These are phyloP conservation scores for Barnettozyma wickerhamii DNA, from an alignment of 805 yeast species.

Conservation along the genomic window DNA sequence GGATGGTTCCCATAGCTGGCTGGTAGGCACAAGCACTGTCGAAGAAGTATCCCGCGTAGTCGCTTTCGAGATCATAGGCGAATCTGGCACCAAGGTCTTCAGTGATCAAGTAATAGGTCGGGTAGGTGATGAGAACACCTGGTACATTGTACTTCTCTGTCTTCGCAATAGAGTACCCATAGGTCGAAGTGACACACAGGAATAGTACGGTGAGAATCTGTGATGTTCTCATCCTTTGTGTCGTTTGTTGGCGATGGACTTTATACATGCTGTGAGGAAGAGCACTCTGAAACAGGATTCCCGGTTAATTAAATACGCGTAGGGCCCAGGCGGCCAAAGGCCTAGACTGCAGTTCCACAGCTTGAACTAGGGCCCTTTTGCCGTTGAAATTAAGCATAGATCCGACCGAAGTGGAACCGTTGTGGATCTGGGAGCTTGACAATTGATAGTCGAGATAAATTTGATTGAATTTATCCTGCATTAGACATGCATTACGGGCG, in stretches of 20 bases:
- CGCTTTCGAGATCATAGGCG: not conserved
- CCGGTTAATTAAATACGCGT: not conserved
- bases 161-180: not conserved
- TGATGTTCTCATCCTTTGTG: too few species aligned
- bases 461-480: not conserved
- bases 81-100: not conserved
- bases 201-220: too few species aligned
- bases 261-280: not conserved
- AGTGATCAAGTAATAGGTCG: not conserved
- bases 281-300: not conserved
- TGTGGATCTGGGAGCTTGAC: not conserved
- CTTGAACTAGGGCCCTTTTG: too few species aligned
- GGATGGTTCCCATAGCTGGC: conserved; percentile 14
- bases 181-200: not conserved
- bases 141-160: not conserved
- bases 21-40: conserved; percentile 12
- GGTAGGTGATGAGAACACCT: not conserved
- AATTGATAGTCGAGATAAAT: not conserved
- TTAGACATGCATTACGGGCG: not conserved
- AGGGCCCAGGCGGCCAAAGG: not conserved
- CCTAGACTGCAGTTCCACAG: not conserved
- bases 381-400: too few species aligned
- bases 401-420: too few species aligned
- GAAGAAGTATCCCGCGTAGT: not conserved
- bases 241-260: too few species aligned